phyloP scores from a whole-genome alignment of 306 rosid species.

The Lotus japonicus region DNA sequence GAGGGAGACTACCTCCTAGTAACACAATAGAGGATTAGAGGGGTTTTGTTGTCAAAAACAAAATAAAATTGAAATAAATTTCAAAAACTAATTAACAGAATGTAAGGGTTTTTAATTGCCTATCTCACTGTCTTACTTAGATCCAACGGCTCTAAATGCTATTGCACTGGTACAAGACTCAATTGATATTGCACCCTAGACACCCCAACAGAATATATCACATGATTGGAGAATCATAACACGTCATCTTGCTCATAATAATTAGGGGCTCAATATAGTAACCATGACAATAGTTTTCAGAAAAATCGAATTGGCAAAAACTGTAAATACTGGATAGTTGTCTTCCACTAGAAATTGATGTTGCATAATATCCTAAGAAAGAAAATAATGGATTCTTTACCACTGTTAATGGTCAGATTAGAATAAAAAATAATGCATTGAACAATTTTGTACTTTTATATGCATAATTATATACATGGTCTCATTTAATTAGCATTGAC shows the following conservation, averaged over 20 bases:
- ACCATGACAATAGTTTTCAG: neutral
- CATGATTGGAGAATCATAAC: constrained; percentile 8
- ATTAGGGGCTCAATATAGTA: neutral
- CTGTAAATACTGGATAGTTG: neutral
- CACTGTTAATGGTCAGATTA: neutral
- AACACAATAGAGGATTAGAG: no score
- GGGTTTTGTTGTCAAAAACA: no score
- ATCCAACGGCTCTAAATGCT: no score
- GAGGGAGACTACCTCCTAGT: no score
- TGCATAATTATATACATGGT: neutral
- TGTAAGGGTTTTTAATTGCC: no score
- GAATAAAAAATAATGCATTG: neutral
- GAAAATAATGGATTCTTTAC: neutral
- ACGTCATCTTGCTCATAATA: neutral
- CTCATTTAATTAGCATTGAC: neutral
- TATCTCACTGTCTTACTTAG: no score
- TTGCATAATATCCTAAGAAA: neutral
- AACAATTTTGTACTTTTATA: neutral
- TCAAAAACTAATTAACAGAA: no score
- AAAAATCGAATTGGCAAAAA: neutral
- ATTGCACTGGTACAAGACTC: no score
- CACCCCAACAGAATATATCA: no score
- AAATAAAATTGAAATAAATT: no score
- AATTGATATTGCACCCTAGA: no score
- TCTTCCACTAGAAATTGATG: neutral